phyloP scores from a whole-genome alignment of 176 grass and related monocot genomes.

The Areca catechu region DNA sequence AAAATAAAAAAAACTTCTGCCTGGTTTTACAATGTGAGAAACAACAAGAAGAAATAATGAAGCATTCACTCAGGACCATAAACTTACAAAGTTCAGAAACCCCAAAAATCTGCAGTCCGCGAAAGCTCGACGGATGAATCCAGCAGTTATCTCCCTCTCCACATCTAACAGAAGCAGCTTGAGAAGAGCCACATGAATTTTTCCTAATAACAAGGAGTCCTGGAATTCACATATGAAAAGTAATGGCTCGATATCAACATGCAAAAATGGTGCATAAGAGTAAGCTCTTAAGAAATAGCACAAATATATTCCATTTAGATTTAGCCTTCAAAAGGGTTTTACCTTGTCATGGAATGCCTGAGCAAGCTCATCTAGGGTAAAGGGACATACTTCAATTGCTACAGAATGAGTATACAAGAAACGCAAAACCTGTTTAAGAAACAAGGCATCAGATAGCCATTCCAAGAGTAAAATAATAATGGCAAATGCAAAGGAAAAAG shows the following conservation, averaged over 20 bases:
- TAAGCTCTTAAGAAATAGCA: too few species aligned
- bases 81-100: slow-evolving; percentile 93
- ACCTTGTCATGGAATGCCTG: slow-evolving; percentile 98
- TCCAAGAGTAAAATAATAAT: too few species aligned
- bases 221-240: slow-evolving; percentile 23
- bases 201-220: slow-evolving; percentile 70
- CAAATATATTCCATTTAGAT: too few species aligned
- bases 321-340: slow-evolving; percentile 2
- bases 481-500: too few species aligned
- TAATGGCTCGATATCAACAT: too few species aligned
- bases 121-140: slow-evolving; percentile 56
- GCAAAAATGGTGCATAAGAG: too few species aligned
- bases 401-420: slow-evolving; percentile 61
- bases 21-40: too few species aligned
- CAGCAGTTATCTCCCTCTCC: slow-evolving; percentile 31
- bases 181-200: slow-evolving; percentile 78
- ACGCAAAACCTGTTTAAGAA: slow-evolving; percentile 53
- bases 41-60: too few species aligned
- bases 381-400: slow-evolving; percentile 46
- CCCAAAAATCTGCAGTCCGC: slow-evolving; percentile 67
- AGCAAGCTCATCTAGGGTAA: slow-evolving; percentile 86
- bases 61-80: neutral
- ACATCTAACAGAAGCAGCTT: slow-evolving; percentile 58
- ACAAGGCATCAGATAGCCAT: neutral
- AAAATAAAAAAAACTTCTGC: too few species aligned